A percentile compares a stretch with the other conserved stretches of the same genome.
These are phyloP conservation scores for Rhododendron ferrugineum DNA, from an alignment of 148 eudicot genomes.

Conservation along the genomic window DNA sequence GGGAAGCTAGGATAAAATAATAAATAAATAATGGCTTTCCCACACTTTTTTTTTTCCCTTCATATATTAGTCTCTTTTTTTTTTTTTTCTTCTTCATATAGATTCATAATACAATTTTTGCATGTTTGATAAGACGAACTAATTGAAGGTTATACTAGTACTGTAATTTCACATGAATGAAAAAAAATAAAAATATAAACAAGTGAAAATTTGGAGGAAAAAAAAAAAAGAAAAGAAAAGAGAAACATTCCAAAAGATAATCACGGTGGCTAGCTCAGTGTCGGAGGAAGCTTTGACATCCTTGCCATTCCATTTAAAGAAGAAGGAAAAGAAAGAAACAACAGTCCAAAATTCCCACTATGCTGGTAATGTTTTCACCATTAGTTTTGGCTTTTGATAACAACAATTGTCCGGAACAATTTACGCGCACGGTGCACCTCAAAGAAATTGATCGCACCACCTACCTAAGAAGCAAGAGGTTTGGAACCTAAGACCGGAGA, in stretches of 20 bases:
- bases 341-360: neutral
- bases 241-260: neutral
- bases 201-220: neutral
- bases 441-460: too few species aligned
- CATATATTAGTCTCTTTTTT: neutral
- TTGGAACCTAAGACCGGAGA: too few species aligned
- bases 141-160: too few species aligned
- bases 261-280: too few species aligned
- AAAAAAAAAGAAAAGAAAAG: neutral
- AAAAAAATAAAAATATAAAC: neutral
- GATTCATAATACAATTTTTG: neutral
- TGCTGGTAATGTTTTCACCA: neutral
- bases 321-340: neutral
- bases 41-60: neutral
- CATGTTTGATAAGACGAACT: neutral
- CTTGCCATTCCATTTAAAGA: neutral
- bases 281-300: neutral
- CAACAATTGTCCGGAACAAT: too few species aligned
- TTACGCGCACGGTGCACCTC: too few species aligned
- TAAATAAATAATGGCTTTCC: neutral
- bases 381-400: too few species aligned
- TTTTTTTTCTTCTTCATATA: neutral
- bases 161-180: too few species aligned
- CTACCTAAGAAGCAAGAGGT: too few species aligned
- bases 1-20: neutral